Base-by-base conservation (phyloP, 2,329 filamentous ascomycete genomes). In the Penicillium sp. region DNA sequence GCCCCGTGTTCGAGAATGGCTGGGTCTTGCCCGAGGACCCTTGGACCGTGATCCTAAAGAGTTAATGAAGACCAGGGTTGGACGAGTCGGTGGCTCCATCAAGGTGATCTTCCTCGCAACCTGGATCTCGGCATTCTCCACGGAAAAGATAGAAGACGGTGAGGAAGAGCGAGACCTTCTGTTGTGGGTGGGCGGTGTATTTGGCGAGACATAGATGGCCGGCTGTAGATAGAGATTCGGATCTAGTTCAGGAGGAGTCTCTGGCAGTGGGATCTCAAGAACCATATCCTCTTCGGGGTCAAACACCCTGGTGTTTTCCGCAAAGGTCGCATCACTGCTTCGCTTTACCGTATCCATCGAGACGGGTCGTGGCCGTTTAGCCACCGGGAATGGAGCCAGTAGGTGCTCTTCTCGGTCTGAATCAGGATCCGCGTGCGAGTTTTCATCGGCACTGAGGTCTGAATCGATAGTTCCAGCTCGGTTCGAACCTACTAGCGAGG, bases 321-420 rank as follows among this genome's bases (percentile, higher is more conserved):
- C 65, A 29, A 73, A 74, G 4, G 68, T 72, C 1, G 66, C 62
- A 52, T 54, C 62, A 45, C 71, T 73, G 47, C 59, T 71, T 42
- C 71, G 68, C 63, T 74, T 74, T 47, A 74, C 57, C 0, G 71
- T 74, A 22, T 72, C 71, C 55, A 73, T 68, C 1, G 72, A 74
- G 26, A 74, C 68, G 1, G 72, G 71, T 4, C 72, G 65, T 21
- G 68, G 64, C 7, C 59, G 48, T 54, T 70, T 72, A n/a, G 55
- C 51, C 9, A 55, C 49, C 11, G 65, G 52, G 35, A 63, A 66
- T 6, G 65, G 60, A 14, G 69, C 58, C 48, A 69, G 52, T 3
- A 68, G 51, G 8, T 59, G 54, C 27, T 63, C 62, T 29, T 69
- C 66, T 29, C 57, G 54, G n/a, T 63, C 62, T 21, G 58, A 65